Conservation (phyloP, 2,329 filamentous ascomycete genomes). For the Albophoma yamanashiensis region DNA sequence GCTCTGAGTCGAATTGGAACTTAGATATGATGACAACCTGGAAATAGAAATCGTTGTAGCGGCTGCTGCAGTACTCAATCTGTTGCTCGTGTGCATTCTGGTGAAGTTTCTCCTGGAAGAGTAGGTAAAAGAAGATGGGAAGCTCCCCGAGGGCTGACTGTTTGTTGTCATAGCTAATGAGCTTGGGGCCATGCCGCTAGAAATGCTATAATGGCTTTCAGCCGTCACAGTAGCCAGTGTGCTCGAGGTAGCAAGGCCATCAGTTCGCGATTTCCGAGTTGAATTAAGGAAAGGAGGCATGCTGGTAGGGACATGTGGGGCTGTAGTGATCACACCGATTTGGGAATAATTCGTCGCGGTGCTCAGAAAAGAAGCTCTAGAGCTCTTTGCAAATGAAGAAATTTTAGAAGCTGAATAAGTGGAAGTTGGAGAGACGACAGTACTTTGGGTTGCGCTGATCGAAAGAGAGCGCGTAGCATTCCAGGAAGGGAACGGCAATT, state of each 20-base stretch:
- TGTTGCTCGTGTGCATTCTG: background rate
- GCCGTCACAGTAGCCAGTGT: background rate
- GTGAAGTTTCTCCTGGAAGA: background rate
- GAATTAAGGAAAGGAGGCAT: background rate
- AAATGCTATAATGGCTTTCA: background rate
- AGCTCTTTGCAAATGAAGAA: background rate
- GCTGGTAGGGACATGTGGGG: background rate
- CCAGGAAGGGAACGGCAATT: background rate
- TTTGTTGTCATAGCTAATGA: background rate
- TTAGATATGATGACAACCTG: background rate
- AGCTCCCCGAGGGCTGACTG: background rate
- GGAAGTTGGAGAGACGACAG: background rate
- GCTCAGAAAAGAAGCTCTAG: background rate
- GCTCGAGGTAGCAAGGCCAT: background rate
- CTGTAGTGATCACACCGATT: background rate
- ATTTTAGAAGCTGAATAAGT: conserved; percentile 1
- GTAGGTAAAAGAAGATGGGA: background rate
- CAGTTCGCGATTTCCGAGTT: background rate
- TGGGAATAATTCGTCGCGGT: background rate
- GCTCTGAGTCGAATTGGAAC: background rate
- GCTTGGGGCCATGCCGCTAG: background rate
- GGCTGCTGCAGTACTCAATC: background rate
- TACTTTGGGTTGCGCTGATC: background rate
- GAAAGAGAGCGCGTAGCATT: background rate
- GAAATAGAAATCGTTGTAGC: background rate